A percentile compares a stretch with the other conserved stretches of the same genome.
phyloP scores from a whole-genome alignment of 768 basidiomycete species.

The Boletus pseudopeckii region DNA sequence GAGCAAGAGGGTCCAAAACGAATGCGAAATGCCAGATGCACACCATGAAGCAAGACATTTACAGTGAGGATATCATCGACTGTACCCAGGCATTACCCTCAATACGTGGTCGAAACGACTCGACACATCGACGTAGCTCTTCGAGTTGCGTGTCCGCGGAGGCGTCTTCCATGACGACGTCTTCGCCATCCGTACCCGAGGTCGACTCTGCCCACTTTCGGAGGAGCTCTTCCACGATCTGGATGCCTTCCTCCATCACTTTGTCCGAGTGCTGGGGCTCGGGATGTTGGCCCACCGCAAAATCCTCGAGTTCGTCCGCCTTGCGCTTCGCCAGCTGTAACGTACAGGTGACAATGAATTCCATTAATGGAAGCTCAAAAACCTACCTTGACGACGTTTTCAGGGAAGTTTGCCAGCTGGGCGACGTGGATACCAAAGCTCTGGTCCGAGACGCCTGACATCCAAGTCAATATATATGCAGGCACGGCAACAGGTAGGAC shows the following conservation, averaged over 20 bases:
- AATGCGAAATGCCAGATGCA: neutral
- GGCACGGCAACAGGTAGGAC: neutral
- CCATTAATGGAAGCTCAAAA: too few species aligned
- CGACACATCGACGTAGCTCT: constrained; percentile 58
- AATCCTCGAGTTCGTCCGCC: constrained; percentile 89
- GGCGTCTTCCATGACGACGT: constrained; percentile 52
- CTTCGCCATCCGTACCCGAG: constrained; percentile 37
- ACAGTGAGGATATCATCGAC: constrained; percentile 48
- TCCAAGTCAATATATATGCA: neutral
- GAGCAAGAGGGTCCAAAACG: neutral
- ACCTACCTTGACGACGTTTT: constrained; percentile 81
- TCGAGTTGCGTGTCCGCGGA: constrained; percentile 36
- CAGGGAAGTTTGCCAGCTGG: constrained; percentile 95
- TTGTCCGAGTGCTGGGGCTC: constrained; percentile 51
- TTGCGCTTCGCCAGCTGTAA: constrained; percentile 83
- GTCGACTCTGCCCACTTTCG: constrained; percentile 54
- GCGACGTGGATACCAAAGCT: constrained; percentile 99
- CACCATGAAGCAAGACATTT: constrained; percentile 1
- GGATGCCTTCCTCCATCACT: constrained; percentile 74
- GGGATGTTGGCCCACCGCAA: constrained; percentile 45
- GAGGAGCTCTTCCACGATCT: constrained; percentile 77
- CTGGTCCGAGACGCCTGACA: constrained; percentile 84
- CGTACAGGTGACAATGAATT: neutral
- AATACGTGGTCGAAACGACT: constrained; percentile 62
- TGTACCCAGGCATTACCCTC: constrained; percentile 79